These are phyloP conservation scores for Penicillium sp. DNA, from an alignment of 2,329 filamentous ascomycete genomes.

Conservation along the genomic window DNA sequence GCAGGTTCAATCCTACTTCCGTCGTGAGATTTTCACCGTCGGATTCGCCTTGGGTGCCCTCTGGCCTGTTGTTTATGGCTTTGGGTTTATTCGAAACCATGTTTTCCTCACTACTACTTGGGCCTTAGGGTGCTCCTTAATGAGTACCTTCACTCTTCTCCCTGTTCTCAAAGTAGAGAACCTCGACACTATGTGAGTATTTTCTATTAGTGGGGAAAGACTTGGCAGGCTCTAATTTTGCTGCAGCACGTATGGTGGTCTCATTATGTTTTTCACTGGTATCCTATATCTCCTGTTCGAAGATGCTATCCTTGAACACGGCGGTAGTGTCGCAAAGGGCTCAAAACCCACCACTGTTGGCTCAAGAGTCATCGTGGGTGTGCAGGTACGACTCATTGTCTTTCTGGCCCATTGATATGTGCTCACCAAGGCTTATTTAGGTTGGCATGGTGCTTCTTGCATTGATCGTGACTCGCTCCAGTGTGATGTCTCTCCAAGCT, in stretches of 20 bases:
- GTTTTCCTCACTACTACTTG: slow-evolving; percentile 67
- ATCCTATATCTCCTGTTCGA: slow-evolving; percentile 79
- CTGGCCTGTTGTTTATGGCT: slow-evolving; percentile 77
- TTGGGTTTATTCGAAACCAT: slow-evolving; percentile 70
- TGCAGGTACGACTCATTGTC: slow-evolving; percentile 41
- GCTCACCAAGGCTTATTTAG: slow-evolving; percentile 37
- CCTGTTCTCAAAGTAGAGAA: slow-evolving; percentile 85
- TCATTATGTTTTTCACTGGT: slow-evolving; percentile 75
- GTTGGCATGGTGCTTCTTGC: slow-evolving; percentile 77
- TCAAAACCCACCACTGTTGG: slow-evolving; percentile 30
- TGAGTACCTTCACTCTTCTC: slow-evolving; percentile 89
- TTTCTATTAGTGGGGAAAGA: neutral
- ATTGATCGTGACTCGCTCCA: slow-evolving; percentile 84
- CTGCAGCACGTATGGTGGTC: slow-evolving; percentile 69
- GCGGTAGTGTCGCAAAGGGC: slow-evolving; percentile 22
- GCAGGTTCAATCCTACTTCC: slow-evolving; percentile 87
- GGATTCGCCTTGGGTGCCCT: slow-evolving; percentile 74
- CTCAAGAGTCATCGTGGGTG: slow-evolving; percentile 49
- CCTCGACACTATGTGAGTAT: slow-evolving; percentile 67
- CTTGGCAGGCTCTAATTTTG: slow-evolving; percentile 6
- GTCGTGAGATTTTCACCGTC: slow-evolving; percentile 81
- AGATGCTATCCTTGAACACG: slow-evolving; percentile 57
- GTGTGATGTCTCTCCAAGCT: slow-evolving; percentile 79
- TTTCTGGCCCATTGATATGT: neutral
- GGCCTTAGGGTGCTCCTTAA: slow-evolving; percentile 73